A percentile compares a stretch with the other conserved stretches of the same genome.
Evolutionary conservation across 345 rosid genomes (phyloP).

Genomic region (Litchi chinensis): DNA sequence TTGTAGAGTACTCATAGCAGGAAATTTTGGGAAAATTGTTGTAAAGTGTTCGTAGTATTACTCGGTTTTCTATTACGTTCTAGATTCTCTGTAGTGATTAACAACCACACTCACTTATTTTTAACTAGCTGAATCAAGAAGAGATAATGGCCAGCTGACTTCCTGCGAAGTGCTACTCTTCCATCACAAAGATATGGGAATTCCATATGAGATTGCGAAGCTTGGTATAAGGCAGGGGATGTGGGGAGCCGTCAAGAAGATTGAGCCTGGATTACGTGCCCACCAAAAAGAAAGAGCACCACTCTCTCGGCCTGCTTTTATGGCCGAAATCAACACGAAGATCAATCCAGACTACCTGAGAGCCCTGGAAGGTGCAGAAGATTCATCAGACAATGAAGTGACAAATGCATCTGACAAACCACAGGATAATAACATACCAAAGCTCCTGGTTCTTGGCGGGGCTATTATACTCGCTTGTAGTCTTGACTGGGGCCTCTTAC

Average conservation of each 20-base stretch:
- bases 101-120: not conserved
- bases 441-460: constrained; percentile 60
- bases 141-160: constrained; percentile 51
- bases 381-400: constrained; percentile 28
- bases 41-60: not conserved
- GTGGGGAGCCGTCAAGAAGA: constrained; percentile 90
- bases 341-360: constrained; percentile 41
- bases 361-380: constrained; percentile 36
- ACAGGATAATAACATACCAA: constrained; percentile 45
- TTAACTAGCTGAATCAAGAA: constrained; percentile 65
- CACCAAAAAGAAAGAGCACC: constrained; percentile 61
- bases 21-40: too few relatives aligned
- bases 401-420: constrained; percentile 30
- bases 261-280: constrained; percentile 68
- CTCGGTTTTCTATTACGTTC: not conserved
- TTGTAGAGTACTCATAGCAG: too few relatives aligned
- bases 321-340: constrained; percentile 73
- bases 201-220: constrained; percentile 77
- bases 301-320: constrained; percentile 51
- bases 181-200: constrained; percentile 91
- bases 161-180: constrained; percentile 77
- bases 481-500: constrained; percentile 51
- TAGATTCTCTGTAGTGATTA: not conserved
- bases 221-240: constrained; percentile 85
- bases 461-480: constrained; percentile 56